phyloP scores from a whole-genome alignment of 2,329 filamentous ascomycete species.

The Fusarium bactridioides region DNA sequence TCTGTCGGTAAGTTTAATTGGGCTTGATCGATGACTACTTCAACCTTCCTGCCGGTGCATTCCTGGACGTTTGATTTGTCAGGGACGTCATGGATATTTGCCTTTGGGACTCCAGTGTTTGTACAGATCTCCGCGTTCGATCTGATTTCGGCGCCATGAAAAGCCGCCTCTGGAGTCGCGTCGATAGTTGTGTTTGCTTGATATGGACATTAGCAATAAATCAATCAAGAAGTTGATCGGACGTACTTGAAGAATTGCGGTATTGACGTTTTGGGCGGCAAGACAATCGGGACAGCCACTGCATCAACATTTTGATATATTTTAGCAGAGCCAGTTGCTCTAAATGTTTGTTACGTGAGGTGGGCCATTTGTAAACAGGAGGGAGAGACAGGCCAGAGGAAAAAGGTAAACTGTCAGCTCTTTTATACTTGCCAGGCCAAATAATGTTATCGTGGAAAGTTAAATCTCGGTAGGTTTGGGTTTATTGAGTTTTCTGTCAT shows the following conservation, averaged over 20 bases:
- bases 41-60: fast-evolving
- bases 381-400: not conserved
- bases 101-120: not conserved
- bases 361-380: not conserved
- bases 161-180: fast-evolving
- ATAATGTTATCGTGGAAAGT: not conserved
- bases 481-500: not conserved
- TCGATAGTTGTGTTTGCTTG: not conserved
- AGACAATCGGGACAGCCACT: not conserved
- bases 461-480: not conserved
- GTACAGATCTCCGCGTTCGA: not conserved
- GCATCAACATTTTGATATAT: not conserved
- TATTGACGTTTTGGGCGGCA: not conserved
- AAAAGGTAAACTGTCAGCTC: not conserved
- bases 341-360: not conserved
- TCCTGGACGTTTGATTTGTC: not conserved
- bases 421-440: not conserved
- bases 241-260: not conserved
- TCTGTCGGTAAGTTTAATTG: not conserved
- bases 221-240: too few relatives aligned
- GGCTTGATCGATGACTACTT: not conserved
- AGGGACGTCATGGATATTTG: not conserved
- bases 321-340: fast-evolving
- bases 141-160: not conserved
- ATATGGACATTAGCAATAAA: not conserved